A percentile compares a stretch with the other conserved stretches of the same genome.
These are phyloP conservation scores for Candida anutae DNA, from an alignment of 1,139 yeast species.

Conservation along the genomic window DNA sequence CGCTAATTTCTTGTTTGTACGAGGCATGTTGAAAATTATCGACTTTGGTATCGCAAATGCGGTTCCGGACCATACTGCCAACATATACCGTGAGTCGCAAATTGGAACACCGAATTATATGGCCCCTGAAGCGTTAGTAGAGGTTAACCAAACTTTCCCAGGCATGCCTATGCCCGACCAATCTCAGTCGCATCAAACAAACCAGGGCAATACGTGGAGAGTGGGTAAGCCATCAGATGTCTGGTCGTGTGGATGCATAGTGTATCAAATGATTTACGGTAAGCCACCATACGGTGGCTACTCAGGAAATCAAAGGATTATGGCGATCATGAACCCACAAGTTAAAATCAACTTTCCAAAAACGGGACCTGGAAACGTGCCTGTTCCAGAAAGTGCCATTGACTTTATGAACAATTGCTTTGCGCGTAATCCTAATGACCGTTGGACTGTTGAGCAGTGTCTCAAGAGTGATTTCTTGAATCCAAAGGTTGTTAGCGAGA, in stretches of 20 bases:
- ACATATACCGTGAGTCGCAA: slow-evolving; percentile 83
- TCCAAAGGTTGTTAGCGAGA: slow-evolving; percentile 67
- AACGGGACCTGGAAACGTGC: slow-evolving; percentile 52
- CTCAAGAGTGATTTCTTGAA: slow-evolving; percentile 52
- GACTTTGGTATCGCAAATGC: slow-evolving; percentile 97
- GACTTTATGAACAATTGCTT: slow-evolving; percentile 71
- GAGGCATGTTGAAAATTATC: slow-evolving; percentile 77
- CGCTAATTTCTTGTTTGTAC: slow-evolving; percentile 84
- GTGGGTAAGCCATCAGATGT: slow-evolving; percentile 95
- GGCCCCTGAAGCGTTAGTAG: slow-evolving; percentile 94
- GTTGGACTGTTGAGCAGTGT: slow-evolving; percentile 62
- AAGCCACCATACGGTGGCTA: slow-evolving; percentile 83
- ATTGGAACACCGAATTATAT: slow-evolving; percentile 95
- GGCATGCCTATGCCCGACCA: slow-evolving; percentile 12
- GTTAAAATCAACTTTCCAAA: slow-evolving; percentile 67
- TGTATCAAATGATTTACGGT: slow-evolving; percentile 94
- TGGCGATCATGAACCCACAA: slow-evolving; percentile 84
- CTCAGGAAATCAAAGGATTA: slow-evolving; percentile 69
- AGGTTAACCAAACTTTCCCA: slow-evolving; percentile 36
- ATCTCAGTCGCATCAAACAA: slow-evolving; percentile 1
- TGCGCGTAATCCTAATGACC: slow-evolving; percentile 57
- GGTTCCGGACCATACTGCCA: slow-evolving; percentile 87
- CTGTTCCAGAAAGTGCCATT: slow-evolving; percentile 62
- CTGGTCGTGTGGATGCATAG: slow-evolving; percentile 97
- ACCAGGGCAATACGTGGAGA: slow-evolving; percentile 54